Evolutionary conservation across 2,329 filamentous ascomycete genomes (phyloP).

Genomic region (Claviceps fusiformis): DNA sequence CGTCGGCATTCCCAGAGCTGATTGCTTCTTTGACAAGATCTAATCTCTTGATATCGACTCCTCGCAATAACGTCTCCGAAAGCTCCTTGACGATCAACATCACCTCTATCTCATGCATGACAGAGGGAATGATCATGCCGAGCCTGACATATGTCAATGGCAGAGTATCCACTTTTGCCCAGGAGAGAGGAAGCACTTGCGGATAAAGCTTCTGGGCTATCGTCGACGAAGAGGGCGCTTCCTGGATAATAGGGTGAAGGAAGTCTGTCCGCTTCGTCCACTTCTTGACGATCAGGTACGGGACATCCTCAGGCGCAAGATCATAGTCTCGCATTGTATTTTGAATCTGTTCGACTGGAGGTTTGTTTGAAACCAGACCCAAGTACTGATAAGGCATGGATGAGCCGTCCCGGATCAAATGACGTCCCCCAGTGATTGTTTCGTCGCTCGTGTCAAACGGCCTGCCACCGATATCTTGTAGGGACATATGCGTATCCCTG

Average conservation of each 20-base stretch:
- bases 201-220: conserved; percentile 27
- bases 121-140: conserved; percentile 55
- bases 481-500: conserved; percentile 11
- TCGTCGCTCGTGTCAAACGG: conserved; percentile 16
- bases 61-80: conserved; percentile 19
- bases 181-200: conserved; percentile 29
- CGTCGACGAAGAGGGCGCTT: conserved; percentile 4
- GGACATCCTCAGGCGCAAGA: conserved; percentile 26
- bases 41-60: conserved; percentile 38
- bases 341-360: conserved; percentile 26
- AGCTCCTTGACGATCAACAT: conserved; percentile 50
- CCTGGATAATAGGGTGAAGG: conserved; percentile 28
- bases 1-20: conserved; percentile 46
- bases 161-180: conserved; percentile 36
- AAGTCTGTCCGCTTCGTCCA: conserved; percentile 47
- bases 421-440: conserved; percentile 8
- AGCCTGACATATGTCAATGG: conserved; percentile 32
- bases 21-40: conserved; percentile 54
- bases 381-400: conserved; percentile 28
- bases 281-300: conserved; percentile 34
- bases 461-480: conserved; percentile 18
- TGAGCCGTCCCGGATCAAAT: conserved; percentile 27
- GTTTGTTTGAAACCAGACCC: conserved; percentile 29
- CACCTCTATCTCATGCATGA: conserved; percentile 56
- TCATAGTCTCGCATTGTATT: conserved; percentile 22